phyloP scores from a whole-genome alignment of 305 asterid genomes.

The Fraxinus platypoda region DNA sequence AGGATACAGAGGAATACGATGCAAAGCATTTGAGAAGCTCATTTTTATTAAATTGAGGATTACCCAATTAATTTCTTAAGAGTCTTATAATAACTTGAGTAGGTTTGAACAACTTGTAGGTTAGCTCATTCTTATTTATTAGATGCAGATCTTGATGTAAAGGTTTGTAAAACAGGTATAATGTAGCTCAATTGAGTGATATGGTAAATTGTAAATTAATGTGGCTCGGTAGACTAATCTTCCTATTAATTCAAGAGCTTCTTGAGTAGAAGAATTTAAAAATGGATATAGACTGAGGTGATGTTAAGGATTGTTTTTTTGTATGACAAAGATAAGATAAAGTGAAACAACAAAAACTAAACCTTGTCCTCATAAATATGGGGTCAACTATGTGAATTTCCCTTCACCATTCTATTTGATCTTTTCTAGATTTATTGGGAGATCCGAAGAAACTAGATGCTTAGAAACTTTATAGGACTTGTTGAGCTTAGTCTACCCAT shows the following conservation, averaged over 20 bases:
- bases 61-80: background rate
- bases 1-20: background rate
- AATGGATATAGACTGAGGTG: background rate
- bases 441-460: background rate
- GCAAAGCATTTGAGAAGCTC: background rate
- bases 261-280: background rate
- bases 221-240: background rate
- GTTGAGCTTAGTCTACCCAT: background rate
- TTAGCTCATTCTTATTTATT: background rate
- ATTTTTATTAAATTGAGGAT: background rate
- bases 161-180: background rate
- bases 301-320: background rate
- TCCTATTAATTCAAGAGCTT: background rate
- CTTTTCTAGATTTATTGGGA: background rate
- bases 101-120: background rate
- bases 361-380: background rate
- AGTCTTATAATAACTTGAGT: background rate
- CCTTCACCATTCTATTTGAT: background rate
- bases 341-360: background rate
- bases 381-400: background rate
- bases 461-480: background rate
- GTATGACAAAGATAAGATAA: background rate
- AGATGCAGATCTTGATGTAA: background rate
- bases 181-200: background rate
- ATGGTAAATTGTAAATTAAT: background rate